Base-by-base conservation (phyloP, 306 rosid species). In the Quercus ilex region DNA sequence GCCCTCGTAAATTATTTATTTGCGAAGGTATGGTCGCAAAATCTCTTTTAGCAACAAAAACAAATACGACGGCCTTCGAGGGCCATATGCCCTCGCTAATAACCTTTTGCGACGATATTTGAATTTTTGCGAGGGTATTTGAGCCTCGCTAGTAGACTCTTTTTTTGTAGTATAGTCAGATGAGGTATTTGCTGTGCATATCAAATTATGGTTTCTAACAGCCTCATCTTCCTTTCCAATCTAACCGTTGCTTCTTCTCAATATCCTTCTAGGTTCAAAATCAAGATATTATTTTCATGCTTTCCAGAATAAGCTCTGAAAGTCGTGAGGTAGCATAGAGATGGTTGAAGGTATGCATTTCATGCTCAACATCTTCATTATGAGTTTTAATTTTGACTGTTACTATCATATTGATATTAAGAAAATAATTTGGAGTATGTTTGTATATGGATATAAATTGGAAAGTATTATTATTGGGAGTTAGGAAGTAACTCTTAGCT, bases 291-390 rank as follows among this genome's bases (percentile, higher is more conserved):
- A 0, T 21, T 20, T 84, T 20, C 73, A 90, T 87, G 69, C 85
- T 90, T 69, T 0, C 1, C 0, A 83, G 90, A 46, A 77, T 90
- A 82, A 82, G 91, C 74, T 55, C 57, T 23, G 90, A 88, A 82
- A 84, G 92, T 62, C 49, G 87, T 67, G 84, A 86, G 63, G 69
- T 26, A 57, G 84, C 92, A 59, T 86, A 88, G 86, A 51, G 9
- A 70, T 88, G 92, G 94, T 84, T 87, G 89, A 85, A 87, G 97
- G 94, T 88, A 82, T 26, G 60, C 43, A 20, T n/a, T 63, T 41
- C 12, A 57, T 5, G 7, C 35, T 9, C 14, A 49, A 63, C n/a
- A 6, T 67, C n/a, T 4, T 8, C 14, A 31, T 31, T 20, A 30
- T 65, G 64, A 68, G 62, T 59, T 75, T 35, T 35, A 35, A 35